Evolutionary conservation across 495 filamentous ascomycete genomes (phyloP), one percentile per base, ranked within the genome.

Genomic region (Aspergillus sclerotiicarbonarius): DNA sequence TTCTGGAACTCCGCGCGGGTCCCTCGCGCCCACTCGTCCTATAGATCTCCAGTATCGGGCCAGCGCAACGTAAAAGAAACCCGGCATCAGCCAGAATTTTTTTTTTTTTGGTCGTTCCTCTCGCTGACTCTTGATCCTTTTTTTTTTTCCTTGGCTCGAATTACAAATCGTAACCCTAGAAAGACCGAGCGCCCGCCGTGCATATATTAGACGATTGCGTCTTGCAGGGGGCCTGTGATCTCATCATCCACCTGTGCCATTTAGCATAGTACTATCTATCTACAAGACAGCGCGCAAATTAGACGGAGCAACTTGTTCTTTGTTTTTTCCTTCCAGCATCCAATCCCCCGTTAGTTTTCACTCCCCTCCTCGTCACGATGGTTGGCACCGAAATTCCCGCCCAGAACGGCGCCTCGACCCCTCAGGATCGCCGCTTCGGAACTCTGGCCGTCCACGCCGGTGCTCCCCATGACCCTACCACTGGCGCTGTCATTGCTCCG

Each of bases 361-460:
- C 47, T 31, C 21, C 33, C 30, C n/a, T 13, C 45, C 53, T 51
- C 57, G 57, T 48, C 45, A 67, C 54, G 44, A 67, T 67, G 65
- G 61, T 57, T 21, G 61, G 31, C 39, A 51, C 46, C 51, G 47
- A 60, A 62, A 51, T 56, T 48, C 51, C 57, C 39, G 57, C 46
- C 50, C 52, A 72, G 57, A 70, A 71, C 53, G 61, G 60, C 19
- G 47, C 43, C 15, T 61, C 65, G 48, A 48, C 63, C 20, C 48
- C 64, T 12, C 83, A 85, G 54, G 72, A 83, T 25, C 84, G 87
- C 65, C 79, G 82, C 20, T 98, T 98, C 73, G 94, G 90, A 19
- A 98, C 94, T 31, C 80, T 94, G 25, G 94, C 94, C 45, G 94
- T 98, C 12, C 94, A 98, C 74, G 90, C 93, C 53, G 94, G 94